Percentiles rank a stretch among this genome's conserved stretches.
Evolutionary conservation across 345 rosid species (phyloP).

Genomic region (Clarkia xantiana): DNA sequence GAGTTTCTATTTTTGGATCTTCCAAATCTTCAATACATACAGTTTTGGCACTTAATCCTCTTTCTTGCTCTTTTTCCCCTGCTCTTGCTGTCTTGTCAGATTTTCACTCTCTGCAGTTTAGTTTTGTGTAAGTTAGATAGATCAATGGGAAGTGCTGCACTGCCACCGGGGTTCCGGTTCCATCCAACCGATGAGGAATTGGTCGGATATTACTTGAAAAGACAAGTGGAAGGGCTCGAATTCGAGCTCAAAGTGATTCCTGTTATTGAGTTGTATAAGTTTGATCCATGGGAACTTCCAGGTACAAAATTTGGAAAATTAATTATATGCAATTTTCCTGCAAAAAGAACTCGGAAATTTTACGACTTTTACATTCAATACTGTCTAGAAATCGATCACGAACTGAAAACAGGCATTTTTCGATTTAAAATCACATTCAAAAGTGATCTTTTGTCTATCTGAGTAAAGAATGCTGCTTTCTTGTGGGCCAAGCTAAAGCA

Average conservation of each 20-base stretch:
- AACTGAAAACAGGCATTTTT: too few species aligned
- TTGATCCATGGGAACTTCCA: slow-evolving; percentile 91
- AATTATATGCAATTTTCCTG: not conserved
- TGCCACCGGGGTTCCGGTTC: slow-evolving; percentile 88
- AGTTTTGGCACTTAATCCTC: slow-evolving; percentile 29
- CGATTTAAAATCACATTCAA: not conserved
- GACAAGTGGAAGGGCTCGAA: slow-evolving; percentile 46
- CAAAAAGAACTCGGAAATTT: not conserved
- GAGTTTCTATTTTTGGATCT: slow-evolving; percentile 68
- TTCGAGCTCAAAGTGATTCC: slow-evolving; percentile 84
- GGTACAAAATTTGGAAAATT: slow-evolving; percentile 27
- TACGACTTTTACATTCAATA: not conserved
- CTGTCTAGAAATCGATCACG: too few species aligned
- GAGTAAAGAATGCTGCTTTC: not conserved
- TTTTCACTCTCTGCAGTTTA: not conserved
- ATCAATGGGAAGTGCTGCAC: slow-evolving; percentile 45
- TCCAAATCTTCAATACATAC: slow-evolving; percentile 44
- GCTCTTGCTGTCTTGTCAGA: slow-evolving; percentile 4
- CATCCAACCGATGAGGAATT: slow-evolving; percentile 88
- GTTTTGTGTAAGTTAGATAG: not conserved
- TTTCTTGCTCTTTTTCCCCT: slow-evolving; percentile 3
- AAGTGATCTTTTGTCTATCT: not conserved
- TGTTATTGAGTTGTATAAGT: slow-evolving; percentile 64
- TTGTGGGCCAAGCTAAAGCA: not conserved
- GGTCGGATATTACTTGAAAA: slow-evolving; percentile 64